These are phyloP conservation scores for Albatrellus ellisii DNA, from an alignment of 768 basidiomycete species.

Conservation along the genomic window DNA sequence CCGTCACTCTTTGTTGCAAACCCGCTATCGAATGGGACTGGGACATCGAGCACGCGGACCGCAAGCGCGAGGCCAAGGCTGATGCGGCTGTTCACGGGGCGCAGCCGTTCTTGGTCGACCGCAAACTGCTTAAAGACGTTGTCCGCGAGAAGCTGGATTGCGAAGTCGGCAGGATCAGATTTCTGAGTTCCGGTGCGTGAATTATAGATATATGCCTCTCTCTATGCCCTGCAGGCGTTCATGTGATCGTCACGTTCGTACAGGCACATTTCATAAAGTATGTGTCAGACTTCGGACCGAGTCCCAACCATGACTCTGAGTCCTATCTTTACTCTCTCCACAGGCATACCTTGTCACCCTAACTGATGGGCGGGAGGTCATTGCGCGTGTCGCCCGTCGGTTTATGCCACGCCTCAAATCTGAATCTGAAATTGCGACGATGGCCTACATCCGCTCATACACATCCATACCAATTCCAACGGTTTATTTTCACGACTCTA, in stretches of 20 bases:
- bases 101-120: constrained; percentile 63
- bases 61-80: constrained; percentile 46
- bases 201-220: too few species aligned
- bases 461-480: constrained; percentile 63
- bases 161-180: constrained; percentile 57
- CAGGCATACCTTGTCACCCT: constrained; percentile 73
- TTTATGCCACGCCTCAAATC: constrained; percentile 84
- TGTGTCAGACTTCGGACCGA: constrained; percentile 14
- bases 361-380: constrained; percentile 42
- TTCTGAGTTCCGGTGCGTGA: constrained; percentile 59
- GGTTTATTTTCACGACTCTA: constrained; percentile 68
- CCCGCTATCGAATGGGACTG: constrained; percentile 47
- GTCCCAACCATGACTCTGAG: background rate
- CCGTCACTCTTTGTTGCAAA: background rate
- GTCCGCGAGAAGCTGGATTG: constrained; percentile 55
- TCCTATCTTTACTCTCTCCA: constrained; percentile 1
- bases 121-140: constrained; percentile 62
- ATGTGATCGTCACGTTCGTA: constrained; percentile 4
- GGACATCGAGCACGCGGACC: constrained; percentile 59
- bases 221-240: constrained; percentile 9
- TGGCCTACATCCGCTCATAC: constrained; percentile 62
- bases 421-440: constrained; percentile 77
- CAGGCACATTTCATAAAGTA: constrained; percentile 81
- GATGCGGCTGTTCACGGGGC: constrained; percentile 50
- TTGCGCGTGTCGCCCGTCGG: constrained; percentile 71